Percentiles rank a stretch among this genome's conserved stretches.
phyloP scores from a whole-genome alignment of 768 basidiomycete genomes.

The Lentinus tigrinus region DNA sequence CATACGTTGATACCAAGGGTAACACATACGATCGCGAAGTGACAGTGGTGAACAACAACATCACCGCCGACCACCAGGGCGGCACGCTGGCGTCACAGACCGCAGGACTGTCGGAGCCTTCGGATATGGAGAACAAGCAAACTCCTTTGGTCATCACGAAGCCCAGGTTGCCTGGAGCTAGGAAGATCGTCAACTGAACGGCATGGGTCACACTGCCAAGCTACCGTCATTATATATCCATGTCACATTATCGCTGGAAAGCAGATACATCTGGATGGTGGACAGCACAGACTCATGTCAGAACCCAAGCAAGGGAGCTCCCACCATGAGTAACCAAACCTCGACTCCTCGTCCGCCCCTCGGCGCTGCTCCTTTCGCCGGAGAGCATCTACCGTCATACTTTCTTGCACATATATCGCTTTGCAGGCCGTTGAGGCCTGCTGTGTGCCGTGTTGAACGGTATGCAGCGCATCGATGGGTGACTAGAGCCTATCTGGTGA shows the following conservation, averaged over 20 bases:
- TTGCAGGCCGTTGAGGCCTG: conserved; percentile 16
- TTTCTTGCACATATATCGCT: conserved; percentile 7
- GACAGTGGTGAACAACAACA: conserved; percentile 57
- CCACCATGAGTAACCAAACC: no score
- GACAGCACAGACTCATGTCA: not conserved
- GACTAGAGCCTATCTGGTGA: conserved; percentile 31
- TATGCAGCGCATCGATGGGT: conserved; percentile 29
- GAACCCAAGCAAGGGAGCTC: not conserved
- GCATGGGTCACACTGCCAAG: not conserved
- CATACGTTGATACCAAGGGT: conserved; percentile 54
- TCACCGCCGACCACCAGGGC: conserved; percentile 56
- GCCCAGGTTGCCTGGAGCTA: conserved; percentile 38
- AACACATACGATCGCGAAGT: conserved; percentile 66
- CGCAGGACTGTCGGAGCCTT: not conserved
- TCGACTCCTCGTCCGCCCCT: conserved; percentile 7
- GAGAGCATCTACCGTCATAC: not conserved
- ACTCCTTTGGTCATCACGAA: conserved; percentile 13
- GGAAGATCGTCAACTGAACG: conserved; percentile 19
- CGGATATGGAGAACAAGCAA: not conserved
- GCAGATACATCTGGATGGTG: not conserved
- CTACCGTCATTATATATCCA: not conserved
- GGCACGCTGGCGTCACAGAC: conserved; percentile 43
- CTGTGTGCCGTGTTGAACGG: conserved; percentile 39
- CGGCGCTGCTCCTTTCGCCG: conserved; percentile 11
- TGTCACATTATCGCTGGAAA: conserved; percentile 1